Conservation (phyloP, 768 basidiomycete species). For the Chlorophyllum brunneum region DNA sequence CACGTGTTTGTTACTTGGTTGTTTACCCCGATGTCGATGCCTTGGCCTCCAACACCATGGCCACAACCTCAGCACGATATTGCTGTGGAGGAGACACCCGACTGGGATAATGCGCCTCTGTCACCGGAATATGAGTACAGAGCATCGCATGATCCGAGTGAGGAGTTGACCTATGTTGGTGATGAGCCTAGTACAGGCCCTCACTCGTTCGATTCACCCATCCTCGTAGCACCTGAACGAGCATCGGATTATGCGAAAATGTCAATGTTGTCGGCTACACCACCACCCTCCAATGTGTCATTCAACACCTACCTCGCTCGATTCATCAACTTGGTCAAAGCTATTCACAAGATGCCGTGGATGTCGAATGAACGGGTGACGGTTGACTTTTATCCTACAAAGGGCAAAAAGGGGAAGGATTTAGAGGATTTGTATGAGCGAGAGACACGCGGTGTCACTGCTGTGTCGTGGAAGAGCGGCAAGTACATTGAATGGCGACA, state of each 20-base stretch:
- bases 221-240: conserved; percentile 36
- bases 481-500: neutral
- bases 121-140: too few relatives aligned
- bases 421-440: conserved; percentile 3
- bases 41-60: neutral
- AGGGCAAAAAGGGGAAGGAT: neutral
- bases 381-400: conserved; percentile 39
- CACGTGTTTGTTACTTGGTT: neutral
- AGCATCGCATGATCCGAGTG: neutral
- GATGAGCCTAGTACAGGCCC: too few relatives aligned
- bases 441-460: neutral
- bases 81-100: neutral
- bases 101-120: too few relatives aligned
- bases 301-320: conserved; percentile 30
- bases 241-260: conserved; percentile 48
- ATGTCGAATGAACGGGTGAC: conserved; percentile 36
- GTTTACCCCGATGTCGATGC: too few relatives aligned
- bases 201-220: conserved; percentile 27
- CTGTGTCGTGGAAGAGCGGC: conserved; percentile 9
- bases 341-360: conserved; percentile 43
- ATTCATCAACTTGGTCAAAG: conserved; percentile 28
- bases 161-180: neutral
- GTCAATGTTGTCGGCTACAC: conserved; percentile 32
- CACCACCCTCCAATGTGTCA: conserved; percentile 31
- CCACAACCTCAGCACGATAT: neutral